These are phyloP conservation scores for Hortaea sp. DNA, from an alignment of 2,329 filamentous ascomycete genomes.

Conservation along the genomic window DNA sequence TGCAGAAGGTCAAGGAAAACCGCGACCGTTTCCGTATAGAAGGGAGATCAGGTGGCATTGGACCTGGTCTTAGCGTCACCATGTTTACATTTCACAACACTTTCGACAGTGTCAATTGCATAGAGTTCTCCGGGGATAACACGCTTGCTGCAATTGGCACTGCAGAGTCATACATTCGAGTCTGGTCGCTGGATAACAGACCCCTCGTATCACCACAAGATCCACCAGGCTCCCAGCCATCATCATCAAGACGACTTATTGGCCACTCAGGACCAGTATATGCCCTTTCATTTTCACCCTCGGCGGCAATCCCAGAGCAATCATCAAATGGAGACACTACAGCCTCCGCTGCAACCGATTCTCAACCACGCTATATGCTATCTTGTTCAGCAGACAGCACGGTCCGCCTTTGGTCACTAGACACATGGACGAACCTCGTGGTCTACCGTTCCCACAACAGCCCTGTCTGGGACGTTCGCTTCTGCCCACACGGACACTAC, in stretches of 20 bases:
- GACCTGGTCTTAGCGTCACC: slow-evolving; percentile 75
- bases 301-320: slow-evolving; percentile 35
- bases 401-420: slow-evolving; percentile 84
- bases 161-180: slow-evolving; percentile 85
- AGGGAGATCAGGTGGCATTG: slow-evolving; percentile 67
- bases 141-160: slow-evolving; percentile 81
- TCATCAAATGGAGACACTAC: slow-evolving; percentile 30
- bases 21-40: slow-evolving; percentile 86
- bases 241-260: slow-evolving; percentile 65
- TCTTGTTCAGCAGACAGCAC: slow-evolving; percentile 82
- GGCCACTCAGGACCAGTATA: slow-evolving; percentile 89
- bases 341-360: slow-evolving; percentile 30
- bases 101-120: slow-evolving; percentile 78
- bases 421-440: slow-evolving; percentile 84
- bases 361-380: slow-evolving; percentile 64
- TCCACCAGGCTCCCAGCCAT: slow-evolving; percentile 47
- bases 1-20: slow-evolving; percentile 87
- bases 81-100: slow-evolving; percentile 99
- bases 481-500: slow-evolving; percentile 92
- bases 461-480: slow-evolving; percentile 77
- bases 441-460: slow-evolving; percentile 89
- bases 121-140: slow-evolving; percentile 91
- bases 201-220: slow-evolving; percentile 60
- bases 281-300: slow-evolving; percentile 77
- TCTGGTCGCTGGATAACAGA: slow-evolving; percentile 85